phyloP scores from a whole-genome alignment of 495 filamentous ascomycete species.

The Pseudomonodictys pantanalensis region DNA sequence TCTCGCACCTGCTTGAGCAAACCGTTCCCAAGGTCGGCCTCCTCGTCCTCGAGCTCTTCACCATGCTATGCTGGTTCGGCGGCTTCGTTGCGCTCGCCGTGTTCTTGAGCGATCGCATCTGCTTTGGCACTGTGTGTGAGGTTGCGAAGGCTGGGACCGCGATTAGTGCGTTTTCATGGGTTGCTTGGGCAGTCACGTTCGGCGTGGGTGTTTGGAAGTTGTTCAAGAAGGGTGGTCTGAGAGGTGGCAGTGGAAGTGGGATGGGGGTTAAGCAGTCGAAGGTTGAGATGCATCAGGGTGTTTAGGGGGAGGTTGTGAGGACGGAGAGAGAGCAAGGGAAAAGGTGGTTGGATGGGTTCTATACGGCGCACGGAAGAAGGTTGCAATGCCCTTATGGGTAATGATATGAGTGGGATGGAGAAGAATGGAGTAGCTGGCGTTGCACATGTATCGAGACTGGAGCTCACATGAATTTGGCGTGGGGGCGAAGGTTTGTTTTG shows the following conservation, averaged over 20 bases:
- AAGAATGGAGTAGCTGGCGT: no score
- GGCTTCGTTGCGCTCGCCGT: constrained; percentile 74
- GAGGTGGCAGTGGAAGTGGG: not conserved
- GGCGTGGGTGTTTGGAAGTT: not conserved
- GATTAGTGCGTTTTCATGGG: constrained; percentile 60
- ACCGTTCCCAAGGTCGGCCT: constrained; percentile 55
- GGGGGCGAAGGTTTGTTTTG: not conserved
- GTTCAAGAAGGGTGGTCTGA: not conserved
- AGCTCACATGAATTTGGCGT: not conserved
- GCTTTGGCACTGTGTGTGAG: constrained; percentile 49
- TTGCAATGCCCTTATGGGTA: not conserved
- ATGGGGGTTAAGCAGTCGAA: constrained; percentile 35
- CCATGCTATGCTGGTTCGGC: constrained; percentile 86
- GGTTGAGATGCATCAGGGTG: constrained; percentile 40
- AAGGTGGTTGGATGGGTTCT: not conserved
- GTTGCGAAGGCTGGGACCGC: constrained; percentile 52
- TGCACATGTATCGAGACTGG: not conserved
- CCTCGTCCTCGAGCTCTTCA: constrained; percentile 63
- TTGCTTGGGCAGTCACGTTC: constrained; percentile 10
- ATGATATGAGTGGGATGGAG: no score
- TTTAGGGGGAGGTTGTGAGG: constrained; percentile 28
- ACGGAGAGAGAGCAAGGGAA: not conserved
- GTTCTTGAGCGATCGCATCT: constrained; percentile 51
- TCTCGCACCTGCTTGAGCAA: constrained; percentile 47
- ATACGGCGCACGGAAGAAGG: not conserved